Evolutionary conservation across 2,329 filamentous ascomycete species (phyloP).

Genomic region (Immersiporthe knoxdaviesiana): DNA sequence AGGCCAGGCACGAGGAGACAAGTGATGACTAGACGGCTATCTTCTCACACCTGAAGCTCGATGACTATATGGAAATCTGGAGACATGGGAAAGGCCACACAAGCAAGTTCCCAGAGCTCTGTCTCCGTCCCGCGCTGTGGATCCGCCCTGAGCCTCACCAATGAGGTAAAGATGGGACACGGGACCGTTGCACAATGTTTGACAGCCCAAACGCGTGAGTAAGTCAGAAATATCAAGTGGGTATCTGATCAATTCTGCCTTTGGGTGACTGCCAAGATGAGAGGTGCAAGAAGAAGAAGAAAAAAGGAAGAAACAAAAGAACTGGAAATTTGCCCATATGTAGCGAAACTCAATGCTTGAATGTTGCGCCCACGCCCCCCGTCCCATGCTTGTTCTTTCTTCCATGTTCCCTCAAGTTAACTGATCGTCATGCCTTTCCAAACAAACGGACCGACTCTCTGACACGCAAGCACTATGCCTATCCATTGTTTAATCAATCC

Average conservation of each 20-base stretch:
- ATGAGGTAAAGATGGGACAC: background rate
- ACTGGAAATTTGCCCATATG: background rate
- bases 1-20: background rate
- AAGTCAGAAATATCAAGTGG: slow-evolving; percentile 9
- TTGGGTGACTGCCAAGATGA: background rate
- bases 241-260: slow-evolving; percentile 24
- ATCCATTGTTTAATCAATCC: slow-evolving; percentile 11
- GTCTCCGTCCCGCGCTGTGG: slow-evolving; percentile 21
- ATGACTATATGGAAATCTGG: background rate
- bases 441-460: background rate
- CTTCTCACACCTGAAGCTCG: background rate
- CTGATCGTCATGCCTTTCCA: background rate
- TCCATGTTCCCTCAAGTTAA: background rate
- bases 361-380: slow-evolving; percentile 1
- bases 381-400: slow-evolving; percentile 7
- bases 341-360: background rate
- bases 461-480: background rate
- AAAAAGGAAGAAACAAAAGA: no score
- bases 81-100: slow-evolving; percentile 1
- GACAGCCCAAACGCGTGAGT: slow-evolving; percentile 2
- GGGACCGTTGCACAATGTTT: slow-evolving; percentile 18
- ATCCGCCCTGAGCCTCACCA: slow-evolving; percentile 24
- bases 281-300: no score
- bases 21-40: background rate
- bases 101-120: slow-evolving; percentile 10